A percentile compares a stretch with the other conserved stretches of the same genome.
phyloP scores from a whole-genome alignment of 257 asterid species.

The Fraxinus anomala region DNA sequence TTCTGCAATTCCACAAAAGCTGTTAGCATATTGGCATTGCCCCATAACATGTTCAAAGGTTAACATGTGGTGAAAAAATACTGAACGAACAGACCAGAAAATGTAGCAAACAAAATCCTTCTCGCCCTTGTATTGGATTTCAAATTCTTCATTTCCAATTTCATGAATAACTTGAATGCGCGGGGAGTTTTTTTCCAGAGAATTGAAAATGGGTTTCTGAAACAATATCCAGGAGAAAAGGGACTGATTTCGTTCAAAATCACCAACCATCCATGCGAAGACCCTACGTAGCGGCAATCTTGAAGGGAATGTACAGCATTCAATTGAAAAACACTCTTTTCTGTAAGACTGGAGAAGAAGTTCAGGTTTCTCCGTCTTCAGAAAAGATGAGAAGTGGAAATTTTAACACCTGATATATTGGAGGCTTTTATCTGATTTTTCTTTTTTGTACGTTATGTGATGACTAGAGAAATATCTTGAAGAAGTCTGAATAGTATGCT shows the following conservation, averaged over 20 bases:
- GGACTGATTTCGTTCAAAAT: not conserved
- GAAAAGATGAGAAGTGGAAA: not conserved
- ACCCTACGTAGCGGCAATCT: conserved; percentile 7
- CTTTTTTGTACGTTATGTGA: too few species aligned
- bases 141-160: not conserved
- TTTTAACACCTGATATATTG: not conserved
- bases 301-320: not conserved
- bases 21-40: too few species aligned
- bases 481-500: too few species aligned
- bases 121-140: not conserved
- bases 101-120: not conserved
- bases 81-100: too few species aligned
- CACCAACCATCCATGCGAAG: conserved; percentile 26
- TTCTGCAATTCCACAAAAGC: too few species aligned
- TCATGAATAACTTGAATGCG: not conserved
- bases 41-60: too few species aligned
- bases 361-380: not conserved
- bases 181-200: conserved; percentile 7
- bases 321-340: not conserved
- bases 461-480: too few species aligned
- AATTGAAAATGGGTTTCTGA: conserved; percentile 3
- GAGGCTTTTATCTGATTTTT: too few species aligned
- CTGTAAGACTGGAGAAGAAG: not conserved
- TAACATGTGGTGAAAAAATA: too few species aligned
- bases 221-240: not conserved